Evolutionary conservation across 345 rosid species (phyloP).

Genomic region (Lepidium sativum): DNA sequence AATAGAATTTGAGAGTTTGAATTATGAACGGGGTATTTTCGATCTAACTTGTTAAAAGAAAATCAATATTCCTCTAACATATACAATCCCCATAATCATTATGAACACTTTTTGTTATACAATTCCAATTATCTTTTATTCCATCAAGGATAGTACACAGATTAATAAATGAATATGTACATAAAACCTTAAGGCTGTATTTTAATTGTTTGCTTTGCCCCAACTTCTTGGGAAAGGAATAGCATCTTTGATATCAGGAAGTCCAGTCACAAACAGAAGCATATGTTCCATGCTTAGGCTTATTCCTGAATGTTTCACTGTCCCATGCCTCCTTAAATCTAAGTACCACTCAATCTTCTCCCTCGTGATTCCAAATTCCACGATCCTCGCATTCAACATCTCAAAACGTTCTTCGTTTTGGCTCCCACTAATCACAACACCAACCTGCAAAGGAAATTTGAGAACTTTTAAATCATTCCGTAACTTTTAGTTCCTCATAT

Average conservation of each 20-base stretch:
- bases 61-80: neutral
- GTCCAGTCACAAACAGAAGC: constrained; percentile 64
- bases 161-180: neutral
- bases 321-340: constrained; percentile 75
- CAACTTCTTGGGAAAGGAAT: constrained; percentile 70
- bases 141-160: neutral
- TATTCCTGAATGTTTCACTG: constrained; percentile 72
- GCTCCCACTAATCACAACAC: constrained; percentile 60
- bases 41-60: too few species aligned
- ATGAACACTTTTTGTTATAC: neutral
- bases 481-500: neutral
- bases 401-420: constrained; percentile 76
- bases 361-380: constrained; percentile 35
- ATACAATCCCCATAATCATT: neutral
- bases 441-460: constrained; percentile 42
- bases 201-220: constrained; percentile 44
- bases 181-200: neutral
- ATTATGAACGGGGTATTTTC: too few species aligned
- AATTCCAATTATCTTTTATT: neutral
- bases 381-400: constrained; percentile 44
- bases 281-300: constrained; percentile 58
- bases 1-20: too few species aligned
- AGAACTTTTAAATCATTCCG: neutral
- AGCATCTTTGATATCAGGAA: constrained; percentile 63
- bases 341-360: constrained; percentile 77